Base-by-base conservation (phyloP, 225 moss, liverwort and hornwort genomes). In the Sphagnum contortum region DNA sequence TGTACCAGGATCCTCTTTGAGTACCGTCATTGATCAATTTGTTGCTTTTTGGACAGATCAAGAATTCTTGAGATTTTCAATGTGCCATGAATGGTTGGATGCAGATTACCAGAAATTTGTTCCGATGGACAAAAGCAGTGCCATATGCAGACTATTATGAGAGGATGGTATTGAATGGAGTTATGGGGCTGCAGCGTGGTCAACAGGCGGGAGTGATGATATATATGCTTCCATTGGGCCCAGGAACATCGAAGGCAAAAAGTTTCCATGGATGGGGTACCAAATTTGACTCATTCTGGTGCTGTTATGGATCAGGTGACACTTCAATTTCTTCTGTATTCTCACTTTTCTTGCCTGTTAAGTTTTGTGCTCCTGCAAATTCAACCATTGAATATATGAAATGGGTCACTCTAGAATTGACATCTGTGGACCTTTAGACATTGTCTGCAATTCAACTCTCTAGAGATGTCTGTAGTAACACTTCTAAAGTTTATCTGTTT, bases 191-290 rank as follows among this genome's bases (percentile, higher is more conserved):
- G 45, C 98, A 98, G 77, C 79, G 93, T 57, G 98, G 91, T 52
- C 80, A 80, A 69, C 81, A 98, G 62, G 89, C 98, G 68, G 98
- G 98, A 73, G 90, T 91, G 65, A 98, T 98, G 98, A 79, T 98
- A 54, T 98, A 98, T 66, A 98, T 98, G 98, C 82, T 98, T 74
- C 98, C 98, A 52, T 81, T 93, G 81, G 81, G 65, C 50, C 80
- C 91, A 6, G 98, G 93, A 55, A 74, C 59, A 56, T 98, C 98
- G 5, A 98, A 98, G 75, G 93, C 93, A 9, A 61, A 63, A 58
- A 86, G 90, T 69, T 98, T 89, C 80, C 98, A 98, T 73, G 98
- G 98, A 54, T 98, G 98, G 98, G 98, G 98, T 3, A 87, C 74
- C 68, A 90, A 79, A 57, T 93, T 89, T 60, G 66, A 89, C 66